phyloP scores from a whole-genome alignment of 2,329 filamentous ascomycete species.

The Diaporthe humulicola region DNA sequence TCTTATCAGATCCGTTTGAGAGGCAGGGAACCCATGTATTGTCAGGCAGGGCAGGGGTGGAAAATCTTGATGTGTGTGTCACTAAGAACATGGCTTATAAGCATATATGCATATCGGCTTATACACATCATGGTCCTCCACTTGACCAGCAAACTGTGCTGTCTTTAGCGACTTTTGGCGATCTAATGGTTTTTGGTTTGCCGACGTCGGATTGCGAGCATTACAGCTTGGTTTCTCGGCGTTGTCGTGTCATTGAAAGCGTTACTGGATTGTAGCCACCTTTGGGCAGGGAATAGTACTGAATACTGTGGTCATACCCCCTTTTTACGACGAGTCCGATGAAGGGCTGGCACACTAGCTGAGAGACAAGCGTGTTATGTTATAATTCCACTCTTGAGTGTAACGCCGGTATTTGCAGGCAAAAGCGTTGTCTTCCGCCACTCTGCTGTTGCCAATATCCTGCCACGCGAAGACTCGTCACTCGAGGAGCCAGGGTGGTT shows the following conservation, averaged over 20 bases:
- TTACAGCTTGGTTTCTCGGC: no score
- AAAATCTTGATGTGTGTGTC: background rate
- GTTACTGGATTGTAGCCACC: background rate
- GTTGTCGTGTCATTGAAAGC: background rate
- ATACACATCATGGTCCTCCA: background rate
- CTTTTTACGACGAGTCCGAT: background rate
- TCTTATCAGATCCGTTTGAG: conserved; percentile 34
- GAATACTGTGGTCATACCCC: background rate
- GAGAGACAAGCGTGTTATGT: background rate
- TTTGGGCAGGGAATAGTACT: background rate
- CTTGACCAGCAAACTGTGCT: background rate
- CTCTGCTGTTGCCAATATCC: background rate
- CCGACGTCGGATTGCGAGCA: background rate
- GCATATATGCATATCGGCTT: background rate
- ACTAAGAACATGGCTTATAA: no score
- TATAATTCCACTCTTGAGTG: background rate
- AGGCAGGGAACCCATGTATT: background rate
- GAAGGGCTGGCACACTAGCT: background rate
- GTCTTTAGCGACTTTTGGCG: background rate
- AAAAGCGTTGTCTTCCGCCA: no score
- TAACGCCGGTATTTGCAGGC: fast-evolving
- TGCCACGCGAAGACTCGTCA: background rate
- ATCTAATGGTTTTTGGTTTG: background rate
- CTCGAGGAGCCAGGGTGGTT: background rate
- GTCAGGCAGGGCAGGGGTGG: background rate